Evolutionary conservation across 345 rosid species (phyloP), one percentile per base, ranked within the genome.

Genomic region (Xanthoceras sorbifolium): DNA sequence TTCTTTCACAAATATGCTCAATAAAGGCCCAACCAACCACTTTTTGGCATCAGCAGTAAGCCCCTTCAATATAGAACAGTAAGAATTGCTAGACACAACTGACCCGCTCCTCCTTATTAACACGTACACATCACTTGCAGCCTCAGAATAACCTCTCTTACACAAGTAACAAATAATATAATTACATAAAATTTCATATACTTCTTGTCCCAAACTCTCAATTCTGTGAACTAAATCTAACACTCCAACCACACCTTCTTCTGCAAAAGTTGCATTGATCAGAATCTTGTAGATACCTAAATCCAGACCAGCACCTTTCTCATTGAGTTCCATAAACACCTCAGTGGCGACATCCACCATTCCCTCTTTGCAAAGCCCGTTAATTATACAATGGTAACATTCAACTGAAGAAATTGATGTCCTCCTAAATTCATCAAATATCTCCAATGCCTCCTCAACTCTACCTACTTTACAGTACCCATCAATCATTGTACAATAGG

Each of bases 381-480:
- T 75, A 69, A 91, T 84, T 44, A 92, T 84, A 62, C 84, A 76
- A 77, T 88, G 90, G 82, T 89, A 94, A 82, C 93, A 89, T 38
- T 81, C 81, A 78, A 76, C 83, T 20, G 94, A 87, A 64, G 90
- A 80, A 79, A 83, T 73, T 52, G 84, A 81, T 32, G 81, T 78
- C 73, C 48, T 72, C 84, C 91, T 89, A 79, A 89, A 78, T 81
- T 92, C 92, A 77, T 92, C 92, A 89, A 94, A 91, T 71, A 90
- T 75, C 84, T 90, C 86, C 72, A 92, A 88, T 18, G 97, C 97
- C 75, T 94, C 93, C 36, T 91, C 93, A 54, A 92, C 84, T 74
- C 88, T 85, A 48, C 90, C 94, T 3, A 74, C 74, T 84, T 85
- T 90, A 80, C 91, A 89, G 48, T 29, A 91, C 9, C 96, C 92